Evolutionary conservation across 805 yeast genomes (phyloP), one percentile per base, ranked within the genome.

Genomic region (Kluyveromyces starmeri): DNA sequence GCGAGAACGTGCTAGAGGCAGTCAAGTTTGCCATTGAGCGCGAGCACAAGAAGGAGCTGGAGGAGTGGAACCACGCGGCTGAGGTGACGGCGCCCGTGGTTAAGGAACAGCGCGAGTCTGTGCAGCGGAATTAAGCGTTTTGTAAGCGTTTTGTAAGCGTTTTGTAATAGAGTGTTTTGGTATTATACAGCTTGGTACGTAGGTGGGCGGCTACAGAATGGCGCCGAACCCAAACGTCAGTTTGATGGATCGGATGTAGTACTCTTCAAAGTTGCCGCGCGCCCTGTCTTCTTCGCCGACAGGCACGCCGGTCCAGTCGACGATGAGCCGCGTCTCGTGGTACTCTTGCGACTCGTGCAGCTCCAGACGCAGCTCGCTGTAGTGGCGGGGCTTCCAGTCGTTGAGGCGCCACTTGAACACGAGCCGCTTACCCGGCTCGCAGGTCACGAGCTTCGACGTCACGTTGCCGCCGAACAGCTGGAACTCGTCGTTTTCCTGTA

Each of bases 181-280:
- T n/a, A n/a, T n/a, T n/a, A n/a, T n/a, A n/a, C n/a, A n/a, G n/a
- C n/a, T n/a, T n/a, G n/a, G n/a, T n/a, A n/a, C n/a, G n/a, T n/a
- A n/a, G n/a, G n/a, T n/a, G n/a, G n/a, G n/a, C n/a, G n/a, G n/a
- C 20, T 24, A 84, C 47, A 85, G 65, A 10, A 85, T 94, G n/a
- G 92, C 83, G 12, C 97, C 97, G 57, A 83, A 88, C 1, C 98
- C 98, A 59, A 92, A 92, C 0, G 96, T 81, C 27, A 84, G 55
- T 64, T 86, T 92, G 52, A 92, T 89, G 5, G 95, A 74, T 60
- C 80, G 78, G 34, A 92, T 77, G 55, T 92, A 92, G 61, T 86
- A 83, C 41, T 83, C 85, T 49, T 85, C 84, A 53, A 92, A 89
- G 59, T 89, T 92, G 26, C 68, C 72, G 51, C 77, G 74, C 25